Evolutionary conservation across 1,284 basidiomycete genomes (phyloP).

Genomic region (Cerrena zonata): DNA sequence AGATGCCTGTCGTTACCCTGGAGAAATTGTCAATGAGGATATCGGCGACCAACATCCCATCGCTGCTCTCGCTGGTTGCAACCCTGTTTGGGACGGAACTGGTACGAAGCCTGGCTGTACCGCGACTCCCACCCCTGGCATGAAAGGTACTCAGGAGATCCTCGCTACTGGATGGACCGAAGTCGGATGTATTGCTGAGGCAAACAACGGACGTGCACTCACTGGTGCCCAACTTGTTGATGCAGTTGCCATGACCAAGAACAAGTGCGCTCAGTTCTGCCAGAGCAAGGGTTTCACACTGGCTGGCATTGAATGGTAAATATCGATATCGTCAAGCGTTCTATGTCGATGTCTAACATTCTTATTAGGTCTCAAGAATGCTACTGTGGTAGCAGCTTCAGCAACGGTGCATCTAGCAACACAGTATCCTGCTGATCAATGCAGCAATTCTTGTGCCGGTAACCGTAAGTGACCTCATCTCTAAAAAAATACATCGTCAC

Average conservation of each 20-base stretch:
- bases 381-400: conserved; percentile 26
- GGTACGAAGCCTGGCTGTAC: conserved; percentile 16
- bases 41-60: conserved; percentile 20
- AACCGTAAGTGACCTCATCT: conserved; percentile 18
- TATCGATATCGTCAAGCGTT: not conserved
- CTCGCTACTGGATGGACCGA: conserved; percentile 23
- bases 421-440: conserved; percentile 19
- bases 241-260: conserved; percentile 19
- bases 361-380: conserved; percentile 17
- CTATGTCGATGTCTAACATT: not conserved
- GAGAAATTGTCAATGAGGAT: conserved; percentile 21
- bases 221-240: conserved; percentile 18
- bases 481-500: not conserved
- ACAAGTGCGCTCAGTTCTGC: conserved; percentile 23
- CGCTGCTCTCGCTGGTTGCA: conserved; percentile 25
- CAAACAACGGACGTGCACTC: conserved; percentile 23
- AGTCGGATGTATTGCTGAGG: conserved; percentile 26
- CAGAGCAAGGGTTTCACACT: conserved; percentile 21
- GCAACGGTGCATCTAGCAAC: conserved; percentile 21
- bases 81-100: conserved; percentile 21
- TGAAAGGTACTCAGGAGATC: conserved; percentile 14
- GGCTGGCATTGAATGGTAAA: conserved; percentile 23
- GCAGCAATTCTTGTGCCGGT: conserved; percentile 22
- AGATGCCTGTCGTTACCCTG: conserved; percentile 19
- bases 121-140: conserved; percentile 10